Evolutionary conservation across 805 yeast species (phyloP).

Genomic region (Yarrowia osloensis): DNA sequence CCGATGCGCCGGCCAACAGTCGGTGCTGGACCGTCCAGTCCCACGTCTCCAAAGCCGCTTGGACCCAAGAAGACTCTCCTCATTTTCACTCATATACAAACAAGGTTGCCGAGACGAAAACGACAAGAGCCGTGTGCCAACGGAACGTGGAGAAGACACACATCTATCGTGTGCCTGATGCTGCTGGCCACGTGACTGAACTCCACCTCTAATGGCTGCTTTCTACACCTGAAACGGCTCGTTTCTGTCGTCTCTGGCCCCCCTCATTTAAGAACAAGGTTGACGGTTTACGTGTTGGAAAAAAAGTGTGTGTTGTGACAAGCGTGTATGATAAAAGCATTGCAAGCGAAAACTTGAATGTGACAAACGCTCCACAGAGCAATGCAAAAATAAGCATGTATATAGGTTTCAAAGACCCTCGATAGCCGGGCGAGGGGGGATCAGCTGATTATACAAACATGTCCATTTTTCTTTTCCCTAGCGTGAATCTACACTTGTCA

Average conservation of each 20-base stretch:
- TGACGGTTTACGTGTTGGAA: constrained; percentile 8
- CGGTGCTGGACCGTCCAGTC: no score
- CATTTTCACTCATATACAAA: constrained; percentile 5
- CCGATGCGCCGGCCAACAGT: background rate
- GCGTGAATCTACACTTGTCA: no score
- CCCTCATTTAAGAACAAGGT: constrained; percentile 2
- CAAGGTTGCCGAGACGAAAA: background rate
- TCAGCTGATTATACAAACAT: background rate
- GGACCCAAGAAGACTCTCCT: background rate
- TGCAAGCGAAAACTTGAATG: background rate
- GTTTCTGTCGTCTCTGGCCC: no score
- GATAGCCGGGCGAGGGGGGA: background rate
- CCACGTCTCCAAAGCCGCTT: no score
- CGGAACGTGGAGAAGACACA: background rate
- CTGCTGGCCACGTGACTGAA: background rate
- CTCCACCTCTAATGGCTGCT: no score
- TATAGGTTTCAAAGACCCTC: background rate
- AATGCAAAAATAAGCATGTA: background rate
- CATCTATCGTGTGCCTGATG: background rate
- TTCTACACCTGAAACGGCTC: no score
- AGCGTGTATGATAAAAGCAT: background rate
- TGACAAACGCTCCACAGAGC: background rate
- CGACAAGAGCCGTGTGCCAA: background rate
- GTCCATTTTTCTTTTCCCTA: no score
- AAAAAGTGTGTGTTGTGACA: background rate